These are phyloP conservation scores for Sugiyamaella pinicola DNA, from an alignment of 1,139 yeast genomes.

Conservation along the genomic window DNA sequence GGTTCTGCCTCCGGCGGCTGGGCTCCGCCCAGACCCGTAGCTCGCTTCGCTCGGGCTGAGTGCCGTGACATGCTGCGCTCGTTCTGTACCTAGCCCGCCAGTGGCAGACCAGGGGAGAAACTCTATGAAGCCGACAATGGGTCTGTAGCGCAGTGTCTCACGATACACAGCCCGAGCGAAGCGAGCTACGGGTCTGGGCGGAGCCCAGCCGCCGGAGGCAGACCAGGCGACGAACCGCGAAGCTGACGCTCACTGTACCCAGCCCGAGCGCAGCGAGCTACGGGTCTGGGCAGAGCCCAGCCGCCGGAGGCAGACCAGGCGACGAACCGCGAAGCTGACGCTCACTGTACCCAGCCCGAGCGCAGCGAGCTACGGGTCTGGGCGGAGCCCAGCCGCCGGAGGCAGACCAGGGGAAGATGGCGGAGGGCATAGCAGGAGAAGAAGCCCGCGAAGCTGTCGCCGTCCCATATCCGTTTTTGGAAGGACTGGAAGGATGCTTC, in stretches of 20 bases:
- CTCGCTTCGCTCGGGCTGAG: conserved; percentile 1
- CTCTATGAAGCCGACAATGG: too few relatives aligned
- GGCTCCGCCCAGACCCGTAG: conserved; percentile 8
- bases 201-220: conserved; percentile 15
- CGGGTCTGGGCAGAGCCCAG: conserved; percentile 15
- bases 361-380: conserved; percentile 13
- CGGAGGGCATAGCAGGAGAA: too few relatives aligned
- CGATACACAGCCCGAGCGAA: too few relatives aligned
- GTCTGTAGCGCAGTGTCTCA: too few relatives aligned
- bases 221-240: background rate
- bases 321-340: background rate
- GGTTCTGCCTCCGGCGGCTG: conserved; percentile 13
- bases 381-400: conserved; percentile 17
- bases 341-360: too few relatives aligned
- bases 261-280: conserved; percentile 11
- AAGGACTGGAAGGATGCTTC: conserved; percentile 5
- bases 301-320: conserved; percentile 6
- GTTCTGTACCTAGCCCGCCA: too few relatives aligned
- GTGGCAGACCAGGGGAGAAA: too few relatives aligned
- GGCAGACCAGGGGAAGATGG: background rate
- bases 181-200: conserved; percentile 16
- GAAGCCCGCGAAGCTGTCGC: conserved; percentile 8
- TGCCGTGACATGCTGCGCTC: too few relatives aligned
- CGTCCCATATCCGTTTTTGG: conserved; percentile 17
- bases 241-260: too few relatives aligned